A percentile compares a stretch with the other conserved stretches of the same genome.
These are phyloP conservation scores for Mycena maculata DNA, from an alignment of 768 basidiomycete genomes.

Conservation along the genomic window DNA sequence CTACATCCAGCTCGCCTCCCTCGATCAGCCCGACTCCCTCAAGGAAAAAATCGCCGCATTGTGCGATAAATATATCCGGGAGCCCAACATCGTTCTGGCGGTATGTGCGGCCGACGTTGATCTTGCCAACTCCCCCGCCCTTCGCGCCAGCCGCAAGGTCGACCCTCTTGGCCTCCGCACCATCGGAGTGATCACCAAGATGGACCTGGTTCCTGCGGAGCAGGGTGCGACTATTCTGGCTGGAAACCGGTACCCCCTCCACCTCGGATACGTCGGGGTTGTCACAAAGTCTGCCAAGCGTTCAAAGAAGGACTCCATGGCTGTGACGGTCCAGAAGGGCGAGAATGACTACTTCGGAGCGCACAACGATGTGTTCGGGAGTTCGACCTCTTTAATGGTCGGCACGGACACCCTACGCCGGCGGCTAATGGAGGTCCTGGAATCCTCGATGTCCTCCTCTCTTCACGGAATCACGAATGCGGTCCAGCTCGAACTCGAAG, in stretches of 20 bases:
- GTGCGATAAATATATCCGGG: conserved; percentile 98
- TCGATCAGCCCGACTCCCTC: conserved; percentile 95
- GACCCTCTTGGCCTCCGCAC: conserved; percentile 96
- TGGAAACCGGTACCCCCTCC: conserved; percentile 95
- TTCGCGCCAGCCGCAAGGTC: conserved; percentile 92
- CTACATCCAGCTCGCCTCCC: conserved; percentile 92
- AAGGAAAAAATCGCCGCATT: conserved; percentile 91
- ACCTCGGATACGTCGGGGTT: conserved; percentile 97
- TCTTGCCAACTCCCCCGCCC: conserved; percentile 95
- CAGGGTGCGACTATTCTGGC: conserved; percentile 83
- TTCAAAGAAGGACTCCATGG: conserved; percentile 59
- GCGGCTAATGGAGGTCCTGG: conserved; percentile 96
- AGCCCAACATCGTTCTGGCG: conserved; percentile 99
- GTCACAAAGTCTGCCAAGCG: conserved; percentile 84
- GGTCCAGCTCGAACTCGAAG: conserved; percentile 96
- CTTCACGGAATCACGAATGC: conserved; percentile 97
- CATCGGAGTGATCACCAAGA: conserved; percentile 98
- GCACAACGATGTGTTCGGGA: conserved; percentile 72
- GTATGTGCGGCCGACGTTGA: conserved; percentile 99
- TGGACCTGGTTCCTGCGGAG: conserved; percentile 94
- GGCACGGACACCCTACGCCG: conserved; percentile 92
- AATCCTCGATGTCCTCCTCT: conserved; percentile 96
- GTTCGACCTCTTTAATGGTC: conserved; percentile 79
- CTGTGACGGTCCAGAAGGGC: conserved; percentile 61
- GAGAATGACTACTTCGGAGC: conserved; percentile 77